phyloP scores from a whole-genome alignment of 495 filamentous ascomycete species.

The Aspergillus nidulans region DNA sequence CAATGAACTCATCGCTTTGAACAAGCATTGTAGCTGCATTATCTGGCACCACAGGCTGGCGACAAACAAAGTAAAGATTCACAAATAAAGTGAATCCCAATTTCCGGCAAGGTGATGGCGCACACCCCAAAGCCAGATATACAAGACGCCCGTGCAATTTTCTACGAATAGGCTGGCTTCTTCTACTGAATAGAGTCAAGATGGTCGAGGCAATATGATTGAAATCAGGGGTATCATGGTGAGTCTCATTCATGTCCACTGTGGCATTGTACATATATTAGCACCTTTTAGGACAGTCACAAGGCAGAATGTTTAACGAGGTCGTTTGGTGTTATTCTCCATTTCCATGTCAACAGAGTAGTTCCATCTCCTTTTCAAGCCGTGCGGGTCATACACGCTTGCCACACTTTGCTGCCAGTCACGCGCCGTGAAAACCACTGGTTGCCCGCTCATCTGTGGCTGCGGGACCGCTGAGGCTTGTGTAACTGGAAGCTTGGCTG shows the following conservation, averaged over 20 bases:
- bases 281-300: neutral
- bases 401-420: constrained; percentile 98
- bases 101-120: too few species aligned
- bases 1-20: too few species aligned
- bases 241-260: neutral
- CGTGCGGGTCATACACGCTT: constrained; percentile 72
- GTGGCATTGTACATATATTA: constrained; percentile 2
- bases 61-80: too few species aligned
- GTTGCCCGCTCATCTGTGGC: constrained; percentile 51
- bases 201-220: neutral
- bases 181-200: too few species aligned
- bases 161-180: too few species aligned
- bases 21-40: too few species aligned
- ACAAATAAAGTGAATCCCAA: too few species aligned
- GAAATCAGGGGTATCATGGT: constrained; percentile 2
- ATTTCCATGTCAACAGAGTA: constrained; percentile 34
- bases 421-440: constrained; percentile 77
- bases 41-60: too few species aligned
- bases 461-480: constrained; percentile 48
- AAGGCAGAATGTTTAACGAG: too few species aligned
- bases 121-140: too few species aligned
- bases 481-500: constrained; percentile 32
- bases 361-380: constrained; percentile 71
- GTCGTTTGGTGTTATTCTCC: constrained; percentile 32
- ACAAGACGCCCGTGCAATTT: too few species aligned